phyloP scores from a whole-genome alignment of 805 yeast species.

The Candida ovalis region DNA sequence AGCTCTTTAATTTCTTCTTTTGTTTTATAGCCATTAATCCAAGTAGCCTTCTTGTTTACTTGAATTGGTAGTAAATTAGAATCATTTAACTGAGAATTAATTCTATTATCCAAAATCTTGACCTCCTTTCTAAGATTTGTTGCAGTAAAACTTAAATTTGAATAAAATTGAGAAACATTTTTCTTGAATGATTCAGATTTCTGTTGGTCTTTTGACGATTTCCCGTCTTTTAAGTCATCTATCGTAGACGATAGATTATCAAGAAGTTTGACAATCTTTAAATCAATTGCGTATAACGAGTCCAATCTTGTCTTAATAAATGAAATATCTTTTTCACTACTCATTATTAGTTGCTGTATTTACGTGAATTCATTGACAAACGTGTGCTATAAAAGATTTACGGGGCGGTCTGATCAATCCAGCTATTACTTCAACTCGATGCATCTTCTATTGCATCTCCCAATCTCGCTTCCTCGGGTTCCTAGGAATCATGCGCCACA shows the following conservation, averaged over 20 bases:
- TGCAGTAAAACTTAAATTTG: constrained; percentile 54
- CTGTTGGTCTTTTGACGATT: constrained; percentile 21
- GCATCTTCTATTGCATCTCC: no score
- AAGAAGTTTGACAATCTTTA: constrained; percentile 46
- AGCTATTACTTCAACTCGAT: no score
- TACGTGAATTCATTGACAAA: background rate
- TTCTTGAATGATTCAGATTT: constrained; percentile 36
- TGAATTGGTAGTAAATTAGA: constrained; percentile 58
- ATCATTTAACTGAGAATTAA: constrained; percentile 34
- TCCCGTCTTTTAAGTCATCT: constrained; percentile 35
- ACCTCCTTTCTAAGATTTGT: constrained; percentile 63
- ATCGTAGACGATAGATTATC: constrained; percentile 47
- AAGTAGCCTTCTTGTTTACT: constrained; percentile 67
- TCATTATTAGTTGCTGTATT: constrained; percentile 4
- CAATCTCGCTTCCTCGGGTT: no score
- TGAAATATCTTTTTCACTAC: constrained; percentile 10
- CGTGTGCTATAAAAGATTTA: no score
- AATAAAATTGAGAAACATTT: constrained; percentile 47
- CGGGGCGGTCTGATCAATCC: no score
- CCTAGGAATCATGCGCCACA: no score
- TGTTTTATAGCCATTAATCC: constrained; percentile 58
- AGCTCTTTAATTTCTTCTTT: constrained; percentile 40
- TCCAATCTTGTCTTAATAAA: constrained; percentile 50
- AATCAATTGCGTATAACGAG: constrained; percentile 48
- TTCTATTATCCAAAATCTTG: constrained; percentile 56